Conservation (phyloP, 306 rosid genomes). For the Urtica urens region DNA sequence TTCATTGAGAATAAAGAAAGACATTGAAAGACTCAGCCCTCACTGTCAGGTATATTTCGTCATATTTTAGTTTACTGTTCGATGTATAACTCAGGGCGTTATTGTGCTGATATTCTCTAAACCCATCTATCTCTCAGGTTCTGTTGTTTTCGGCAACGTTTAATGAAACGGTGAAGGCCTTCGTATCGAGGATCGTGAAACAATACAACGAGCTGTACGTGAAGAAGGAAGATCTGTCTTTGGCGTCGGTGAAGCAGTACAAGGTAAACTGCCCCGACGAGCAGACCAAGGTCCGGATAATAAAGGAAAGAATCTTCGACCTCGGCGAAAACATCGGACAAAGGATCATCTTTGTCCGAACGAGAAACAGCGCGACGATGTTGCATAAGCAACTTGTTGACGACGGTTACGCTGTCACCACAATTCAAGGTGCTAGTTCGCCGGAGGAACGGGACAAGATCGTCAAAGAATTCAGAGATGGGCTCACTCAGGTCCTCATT, state of each 20-base stretch:
- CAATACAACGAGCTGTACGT: slow-evolving; percentile 70
- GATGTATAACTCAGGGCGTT: neutral
- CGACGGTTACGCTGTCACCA: slow-evolving; percentile 57
- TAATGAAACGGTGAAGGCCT: slow-evolving; percentile 63
- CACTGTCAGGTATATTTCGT: slow-evolving; percentile 74
- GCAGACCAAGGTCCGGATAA: slow-evolving; percentile 42
- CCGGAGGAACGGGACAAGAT: slow-evolving; percentile 66
- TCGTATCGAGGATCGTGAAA: slow-evolving; percentile 49
- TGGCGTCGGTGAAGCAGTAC: slow-evolving; percentile 76
- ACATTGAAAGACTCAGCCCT: slow-evolving; percentile 43
- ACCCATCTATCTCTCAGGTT: slow-evolving; percentile 34
- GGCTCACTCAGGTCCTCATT: slow-evolving; percentile 69
- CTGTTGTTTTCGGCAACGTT: slow-evolving; percentile 90
- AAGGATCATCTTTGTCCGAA: slow-evolving; percentile 68
- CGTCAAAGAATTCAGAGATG: slow-evolving; percentile 69
- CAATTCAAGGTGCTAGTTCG: slow-evolving; percentile 60
- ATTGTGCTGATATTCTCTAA: neutral
- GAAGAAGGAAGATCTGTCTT: slow-evolving; percentile 72
- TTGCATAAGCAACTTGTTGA: slow-evolving; percentile 49
- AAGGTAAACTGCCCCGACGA: slow-evolving; percentile 66
- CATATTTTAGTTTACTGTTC: neutral
- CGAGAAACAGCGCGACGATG: slow-evolving; percentile 51
- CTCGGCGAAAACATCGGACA: slow-evolving; percentile 86
- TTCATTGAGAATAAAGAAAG: slow-evolving; percentile 72
- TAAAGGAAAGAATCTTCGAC: slow-evolving; percentile 58